A percentile compares a stretch with the other conserved stretches of the same genome.
Conservation (phyloP, 1,139 yeast species). For the Hanseniaspora gamundiae region DNA sequence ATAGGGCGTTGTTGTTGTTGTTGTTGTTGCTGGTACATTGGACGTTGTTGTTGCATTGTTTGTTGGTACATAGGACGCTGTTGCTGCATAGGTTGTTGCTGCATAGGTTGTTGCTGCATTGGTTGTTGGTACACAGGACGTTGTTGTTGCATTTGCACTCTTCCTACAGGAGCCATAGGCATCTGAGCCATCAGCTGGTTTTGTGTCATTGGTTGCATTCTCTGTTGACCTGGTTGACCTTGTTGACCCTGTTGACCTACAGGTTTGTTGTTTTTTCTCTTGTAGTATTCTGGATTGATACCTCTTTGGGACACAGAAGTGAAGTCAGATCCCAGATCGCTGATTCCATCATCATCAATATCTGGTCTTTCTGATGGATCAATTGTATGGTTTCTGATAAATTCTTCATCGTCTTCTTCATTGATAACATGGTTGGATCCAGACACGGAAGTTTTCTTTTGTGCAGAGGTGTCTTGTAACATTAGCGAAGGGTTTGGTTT, state of each 20-base stretch:
- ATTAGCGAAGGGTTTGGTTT: conserved; percentile 10
- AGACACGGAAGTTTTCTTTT: conserved; percentile 7
- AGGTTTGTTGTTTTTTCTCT: conserved; percentile 3
- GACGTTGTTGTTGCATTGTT: conserved; percentile 4
- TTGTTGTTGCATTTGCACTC: neutral
- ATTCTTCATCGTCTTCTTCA: conserved; percentile 8
- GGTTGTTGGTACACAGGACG: conserved; percentile 1
- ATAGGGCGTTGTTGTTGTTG: conserved; percentile 12
- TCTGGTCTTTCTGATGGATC: conserved; percentile 13
- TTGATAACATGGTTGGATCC: conserved; percentile 6
- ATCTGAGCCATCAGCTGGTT: neutral
- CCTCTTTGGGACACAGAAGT: conserved; percentile 76
- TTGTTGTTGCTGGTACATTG: neutral
- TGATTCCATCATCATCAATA: conserved; percentile 14
- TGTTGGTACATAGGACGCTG: conserved; percentile 17
- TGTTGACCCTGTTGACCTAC: conserved; percentile 1
- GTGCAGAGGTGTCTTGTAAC: conserved; percentile 6
- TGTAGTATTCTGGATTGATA: conserved; percentile 46
- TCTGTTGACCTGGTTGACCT: conserved; percentile 2
- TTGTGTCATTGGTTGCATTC: conserved; percentile 1
- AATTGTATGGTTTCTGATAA: conserved; percentile 12
- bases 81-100: conserved; percentile 9
- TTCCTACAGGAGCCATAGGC: neutral
- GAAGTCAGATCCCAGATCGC: conserved; percentile 40
- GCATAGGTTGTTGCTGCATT: conserved; percentile 14